Conservation (phyloP, 1,284 basidiomycete species). For the Pyrrhoderma noxium region DNA sequence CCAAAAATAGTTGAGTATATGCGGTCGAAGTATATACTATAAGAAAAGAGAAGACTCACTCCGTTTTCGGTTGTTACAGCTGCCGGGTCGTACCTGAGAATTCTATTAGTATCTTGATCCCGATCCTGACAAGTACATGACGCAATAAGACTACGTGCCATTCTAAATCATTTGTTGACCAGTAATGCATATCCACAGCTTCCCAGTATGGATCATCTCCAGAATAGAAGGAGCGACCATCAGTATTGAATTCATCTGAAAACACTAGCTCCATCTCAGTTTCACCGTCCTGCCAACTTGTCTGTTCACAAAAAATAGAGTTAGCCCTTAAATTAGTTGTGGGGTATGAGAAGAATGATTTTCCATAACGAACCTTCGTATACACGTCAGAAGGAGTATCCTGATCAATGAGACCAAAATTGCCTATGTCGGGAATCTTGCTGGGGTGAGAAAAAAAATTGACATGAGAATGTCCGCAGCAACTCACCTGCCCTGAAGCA, state of each 20-base stretch:
- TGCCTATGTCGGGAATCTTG: conserved; percentile 46
- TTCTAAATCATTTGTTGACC: conserved; percentile 63
- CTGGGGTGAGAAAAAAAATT: conserved; percentile 3
- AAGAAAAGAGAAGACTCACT: conserved; percentile 8
- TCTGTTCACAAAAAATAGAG: background rate
- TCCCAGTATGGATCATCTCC: conserved; percentile 70
- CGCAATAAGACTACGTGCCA: conserved; percentile 33
- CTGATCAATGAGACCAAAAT: conserved; percentile 55
- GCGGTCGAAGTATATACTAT: too few relatives aligned
- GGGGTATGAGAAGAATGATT: too few relatives aligned
- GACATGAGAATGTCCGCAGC: background rate
- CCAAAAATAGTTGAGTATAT: background rate
- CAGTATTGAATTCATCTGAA: conserved; percentile 74
- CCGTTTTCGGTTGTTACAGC: conserved; percentile 48
- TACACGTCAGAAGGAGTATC: conserved; percentile 55
- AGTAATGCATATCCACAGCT: conserved; percentile 70
- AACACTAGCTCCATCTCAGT: conserved; percentile 49
- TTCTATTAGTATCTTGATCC: background rate
- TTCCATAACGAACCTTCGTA: conserved; percentile 29
- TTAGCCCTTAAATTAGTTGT: background rate
- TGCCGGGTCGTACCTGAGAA: conserved; percentile 51
- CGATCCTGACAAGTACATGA: background rate
- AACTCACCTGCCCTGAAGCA: conserved; percentile 55
- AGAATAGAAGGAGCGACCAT: conserved; percentile 63
- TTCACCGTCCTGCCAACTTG: conserved; percentile 17